Conservation (phyloP, 2,329 filamentous ascomycete species). For the Penicillium verrucosum region DNA sequence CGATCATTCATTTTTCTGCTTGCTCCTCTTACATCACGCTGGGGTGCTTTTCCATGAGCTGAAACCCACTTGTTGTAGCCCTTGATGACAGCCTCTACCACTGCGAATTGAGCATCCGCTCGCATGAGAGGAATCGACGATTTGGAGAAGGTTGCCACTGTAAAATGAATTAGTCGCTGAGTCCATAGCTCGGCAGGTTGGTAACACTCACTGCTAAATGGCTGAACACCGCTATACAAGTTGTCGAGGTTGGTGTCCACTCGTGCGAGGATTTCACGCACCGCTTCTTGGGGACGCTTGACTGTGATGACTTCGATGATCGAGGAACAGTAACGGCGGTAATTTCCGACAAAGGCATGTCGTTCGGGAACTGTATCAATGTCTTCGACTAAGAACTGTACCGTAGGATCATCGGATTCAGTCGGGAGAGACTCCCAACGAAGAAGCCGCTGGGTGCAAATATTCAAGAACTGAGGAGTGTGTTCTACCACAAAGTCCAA, state of each 20-base stretch:
- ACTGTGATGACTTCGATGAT: constrained; percentile 85
- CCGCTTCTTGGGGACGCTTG: constrained; percentile 76
- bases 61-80: constrained; percentile 80
- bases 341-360: constrained; percentile 94
- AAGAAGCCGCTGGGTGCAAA: constrained; percentile 77
- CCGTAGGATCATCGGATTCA: constrained; percentile 73
- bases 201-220: constrained; percentile 60
- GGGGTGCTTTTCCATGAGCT: constrained; percentile 50
- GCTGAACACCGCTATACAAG: constrained; percentile 67
- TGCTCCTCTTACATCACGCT: constrained; percentile 44
- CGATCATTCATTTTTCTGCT: background rate
- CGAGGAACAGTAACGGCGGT: constrained; percentile 82
- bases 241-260: constrained; percentile 71
- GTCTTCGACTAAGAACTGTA: constrained; percentile 83
- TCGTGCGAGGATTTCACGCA: constrained; percentile 79
- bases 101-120: constrained; percentile 84
- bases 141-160: constrained; percentile 41
- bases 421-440: constrained; percentile 84
- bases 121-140: constrained; percentile 53
- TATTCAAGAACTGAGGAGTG: constrained; percentile 74
- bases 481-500: constrained; percentile 55
- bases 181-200: background rate
- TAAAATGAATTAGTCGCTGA: background rate
- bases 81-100: constrained; percentile 83
- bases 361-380: constrained; percentile 92